Percentiles rank a stretch among this genome's conserved stretches.
Evolutionary conservation across 129 eudicot species (phyloP).

Genomic region (Helianthus tuberosus): DNA sequence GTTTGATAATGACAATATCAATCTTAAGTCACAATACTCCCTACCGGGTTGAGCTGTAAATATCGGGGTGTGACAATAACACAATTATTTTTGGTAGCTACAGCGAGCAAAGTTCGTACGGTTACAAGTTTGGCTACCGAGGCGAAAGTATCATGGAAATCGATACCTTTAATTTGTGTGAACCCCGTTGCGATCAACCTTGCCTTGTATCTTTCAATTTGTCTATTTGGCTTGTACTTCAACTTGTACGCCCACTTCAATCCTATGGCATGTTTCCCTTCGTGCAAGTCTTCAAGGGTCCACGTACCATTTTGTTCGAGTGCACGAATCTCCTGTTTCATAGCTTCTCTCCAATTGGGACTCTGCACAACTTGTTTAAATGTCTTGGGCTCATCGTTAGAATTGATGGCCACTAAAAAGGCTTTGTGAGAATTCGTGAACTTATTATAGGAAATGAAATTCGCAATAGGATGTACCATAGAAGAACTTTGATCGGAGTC

Average conservation of each 20-base stretch:
- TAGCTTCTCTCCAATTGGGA: background rate
- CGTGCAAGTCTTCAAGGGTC: background rate
- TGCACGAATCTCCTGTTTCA: background rate
- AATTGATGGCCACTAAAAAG: background rate
- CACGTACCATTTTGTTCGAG: background rate
- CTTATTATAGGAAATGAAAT: background rate
- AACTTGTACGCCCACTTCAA: background rate
- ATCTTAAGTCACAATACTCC: no score
- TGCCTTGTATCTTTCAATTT: no score
- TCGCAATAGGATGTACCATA: background rate
- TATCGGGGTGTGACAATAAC: no score
- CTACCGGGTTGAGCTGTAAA: no score
- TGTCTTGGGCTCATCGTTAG: no score
- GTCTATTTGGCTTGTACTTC: background rate
- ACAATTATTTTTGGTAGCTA: no score
- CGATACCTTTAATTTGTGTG: no score
- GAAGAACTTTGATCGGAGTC: background rate
- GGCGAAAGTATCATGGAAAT: no score
- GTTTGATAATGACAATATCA: no score
- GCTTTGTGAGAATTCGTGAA: background rate
- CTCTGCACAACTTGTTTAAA: background rate
- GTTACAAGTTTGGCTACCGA: no score
- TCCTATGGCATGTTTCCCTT: background rate
- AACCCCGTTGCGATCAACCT: no score
- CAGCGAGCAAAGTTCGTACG: no score